Evolutionary conservation across 495 filamentous ascomycete species (phyloP), one percentile per base, ranked within the genome.

Genomic region (Baudoinia panamericana): DNA sequence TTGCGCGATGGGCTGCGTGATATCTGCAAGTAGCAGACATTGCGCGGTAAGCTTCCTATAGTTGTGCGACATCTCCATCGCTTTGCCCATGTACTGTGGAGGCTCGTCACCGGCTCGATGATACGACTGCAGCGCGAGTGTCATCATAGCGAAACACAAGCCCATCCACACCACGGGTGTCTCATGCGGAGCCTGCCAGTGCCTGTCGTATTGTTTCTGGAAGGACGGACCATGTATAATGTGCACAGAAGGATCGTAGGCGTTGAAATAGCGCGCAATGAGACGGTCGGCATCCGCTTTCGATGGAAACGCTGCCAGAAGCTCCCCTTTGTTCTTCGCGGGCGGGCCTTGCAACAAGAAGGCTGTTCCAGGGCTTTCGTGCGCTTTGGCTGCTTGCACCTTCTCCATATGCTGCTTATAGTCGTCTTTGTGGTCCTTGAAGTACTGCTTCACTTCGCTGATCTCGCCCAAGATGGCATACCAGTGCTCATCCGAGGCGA

Each of bases 401-500:
- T 76, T 71, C 58, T 39, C 43, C 26, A 63, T 52, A 44, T 80
- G 79, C 25, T 76, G 73, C 45, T 80, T 74, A 32, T 71, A 69
- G 44, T 79, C 73, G 47, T 80, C 78, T 50, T 75, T 78, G 56
- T 81, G 78, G 28, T 73, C 69, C 13, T 56, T 42, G 52, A 90
- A 97, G 60, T 83, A 95, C 58, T 78, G 86, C 52, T 84, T 86
- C 24, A 97, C 88, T 66, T 97, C 90, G 19, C 82, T 66, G 42
- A 97, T 93, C 79, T 85, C 92, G 43, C 74, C 71, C 43, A 99
- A 62, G 39, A 99, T 79, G 20, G 82, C 75, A 44, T 86, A 87
- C 88, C 92, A 96, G 62, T 96, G 85, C 23, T 81, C 82, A 48
- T 93, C 84, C 28, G 90, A 92, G 30, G 90, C 72, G 55, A 93